Evolutionary conservation across 1,284 basidiomycete genomes (phyloP), one percentile per base, ranked within the genome.

Genomic region (Ceratobasidium sp.): DNA sequence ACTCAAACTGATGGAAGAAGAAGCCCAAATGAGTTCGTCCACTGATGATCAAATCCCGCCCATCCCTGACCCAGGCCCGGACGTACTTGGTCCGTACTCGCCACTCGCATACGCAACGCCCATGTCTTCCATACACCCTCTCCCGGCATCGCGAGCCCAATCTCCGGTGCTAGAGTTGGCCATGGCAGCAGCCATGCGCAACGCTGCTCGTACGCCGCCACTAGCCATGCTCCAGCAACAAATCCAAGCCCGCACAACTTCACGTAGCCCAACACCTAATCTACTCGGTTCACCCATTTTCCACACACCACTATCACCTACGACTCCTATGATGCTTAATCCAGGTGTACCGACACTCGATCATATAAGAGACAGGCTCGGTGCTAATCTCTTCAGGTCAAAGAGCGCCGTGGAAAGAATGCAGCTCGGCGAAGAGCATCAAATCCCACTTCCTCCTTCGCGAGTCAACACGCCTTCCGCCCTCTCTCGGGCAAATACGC

Each of bases 351-450:
- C 89, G 1, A 84, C 88, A 6, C 79, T 92, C 2, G 88, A 90
- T 74, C 87, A 87, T 25, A 77, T 91, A 56, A 86, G 79, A 70
- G 60, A 64, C 33, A 47, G 60, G 13, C 33, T 64, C 1, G 60
- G 60, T 36, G 73, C 73, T 11, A 85, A 87, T 25, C 80, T 92
- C 5, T 85, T 87, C 75, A 85, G 90, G 19, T 91, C 89, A 2
- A 91, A 91, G 75, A 91, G 90, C 75, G 87, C 89, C 19, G 79
- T 81, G 7, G 83, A 85, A 25, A 83, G 85, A 59, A 84, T 85
- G 76, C 49, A 44, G 11, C 33, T 25, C 16, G 52, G 52, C 8
- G 60, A 64, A 25, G 60, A 64, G 25, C 49, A 64, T 25, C 60
- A 64, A 29, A 44, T 64, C 25, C 60, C 60, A 16, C 60, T 64